Conservation (phyloP, 495 filamentous ascomycete genomes). For the Penicillium riverlandense region DNA sequence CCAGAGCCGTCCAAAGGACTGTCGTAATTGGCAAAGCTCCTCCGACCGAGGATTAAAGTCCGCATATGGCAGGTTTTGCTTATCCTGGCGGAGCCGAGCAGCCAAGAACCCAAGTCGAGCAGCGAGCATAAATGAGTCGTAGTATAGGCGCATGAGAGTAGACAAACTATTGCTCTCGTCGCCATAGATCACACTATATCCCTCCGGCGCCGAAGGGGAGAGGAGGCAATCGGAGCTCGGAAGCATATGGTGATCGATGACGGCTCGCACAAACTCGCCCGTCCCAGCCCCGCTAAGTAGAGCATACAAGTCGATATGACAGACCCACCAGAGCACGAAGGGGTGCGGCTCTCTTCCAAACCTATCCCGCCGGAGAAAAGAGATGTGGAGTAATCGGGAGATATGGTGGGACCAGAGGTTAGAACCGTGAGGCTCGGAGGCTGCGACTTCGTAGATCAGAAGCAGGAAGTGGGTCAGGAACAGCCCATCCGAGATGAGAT, state of each 20-base stretch:
- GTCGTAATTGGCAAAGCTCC: slow-evolving; percentile 25
- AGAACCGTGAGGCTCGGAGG: slow-evolving; percentile 35
- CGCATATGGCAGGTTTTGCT: slow-evolving; percentile 3
- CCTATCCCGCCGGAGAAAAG: slow-evolving; percentile 36
- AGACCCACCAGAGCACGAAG: slow-evolving; percentile 50
- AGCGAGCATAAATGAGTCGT: slow-evolving; percentile 34
- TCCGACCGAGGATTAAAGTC: slow-evolving; percentile 13
- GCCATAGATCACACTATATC: slow-evolving; percentile 25
- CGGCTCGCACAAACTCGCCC: slow-evolving; percentile 42
- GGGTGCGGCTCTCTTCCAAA: slow-evolving; percentile 41
- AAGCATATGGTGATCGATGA: slow-evolving; percentile 44
- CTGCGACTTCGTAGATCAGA: slow-evolving; percentile 50
- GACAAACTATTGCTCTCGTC: slow-evolving; percentile 32
- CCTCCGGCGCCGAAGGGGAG: slow-evolving; percentile 18
- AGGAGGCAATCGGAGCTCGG: slow-evolving; percentile 30
- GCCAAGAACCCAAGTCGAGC: slow-evolving; percentile 36
- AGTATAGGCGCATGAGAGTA: slow-evolving; percentile 36
- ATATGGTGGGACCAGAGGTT: slow-evolving; percentile 52
- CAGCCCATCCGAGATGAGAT: slow-evolving; percentile 49
- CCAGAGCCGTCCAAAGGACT: slow-evolving; percentile 36
- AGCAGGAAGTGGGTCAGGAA: slow-evolving; percentile 56
- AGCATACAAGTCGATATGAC: slow-evolving; percentile 48
- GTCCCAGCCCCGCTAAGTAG: slow-evolving; percentile 46
- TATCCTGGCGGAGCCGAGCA: slow-evolving; percentile 26
- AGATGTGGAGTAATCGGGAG: slow-evolving; percentile 46